Base-by-base conservation (phyloP, 2,329 filamentous ascomycete genomes). In the Epichloe festucae region DNA sequence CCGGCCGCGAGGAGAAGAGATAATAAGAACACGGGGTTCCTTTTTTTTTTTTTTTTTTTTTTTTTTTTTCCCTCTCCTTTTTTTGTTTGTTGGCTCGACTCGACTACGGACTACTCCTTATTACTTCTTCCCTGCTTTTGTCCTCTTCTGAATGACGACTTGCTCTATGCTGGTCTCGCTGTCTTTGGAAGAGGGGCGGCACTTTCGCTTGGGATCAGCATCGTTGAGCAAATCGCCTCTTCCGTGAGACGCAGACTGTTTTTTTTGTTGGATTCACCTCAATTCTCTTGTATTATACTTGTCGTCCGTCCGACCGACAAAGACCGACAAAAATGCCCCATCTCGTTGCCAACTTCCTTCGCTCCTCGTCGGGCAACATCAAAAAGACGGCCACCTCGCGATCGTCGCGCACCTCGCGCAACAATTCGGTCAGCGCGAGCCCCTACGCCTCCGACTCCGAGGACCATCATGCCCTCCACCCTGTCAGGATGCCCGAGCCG, bases 301-400 rank as follows among this genome's bases (percentile, higher is more conserved):
- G 0, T 27, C 23, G 6, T 7, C 23, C 23, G 7, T 6, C 23
- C 23, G 23, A 27, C 23, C 23, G 23, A 27, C 6, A 27, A 2
- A 27, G 7, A 27, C 23, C 6, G 23, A 27, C 8, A 4, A 46
- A 40, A 12, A 81, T 81, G 78, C 77, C 77, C 61, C 75, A 79
- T 67, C 69, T 73, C 54, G 77, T 81, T 56, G 68, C 73, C 62
- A 75, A 72, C 62, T 79, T 81, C 65, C 71, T 81, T 58, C 74
- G 76, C 58, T 72, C 70, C 55, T 75, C 77, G n/a, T 75, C 75
- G 56, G 75, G 77, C 62, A 73, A 70, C 64, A 74, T 77, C 58
- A 76, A 77, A 57, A 73, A 65, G 53, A 57, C 59, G 17, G 57
- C 64, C 53, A 54, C 54, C 40, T 57, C 62, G 15, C 58, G 63